These are phyloP conservation scores for Cytauxzoon felis DNA, from an alignment of 169 alveolate species.

Conservation along the genomic window DNA sequence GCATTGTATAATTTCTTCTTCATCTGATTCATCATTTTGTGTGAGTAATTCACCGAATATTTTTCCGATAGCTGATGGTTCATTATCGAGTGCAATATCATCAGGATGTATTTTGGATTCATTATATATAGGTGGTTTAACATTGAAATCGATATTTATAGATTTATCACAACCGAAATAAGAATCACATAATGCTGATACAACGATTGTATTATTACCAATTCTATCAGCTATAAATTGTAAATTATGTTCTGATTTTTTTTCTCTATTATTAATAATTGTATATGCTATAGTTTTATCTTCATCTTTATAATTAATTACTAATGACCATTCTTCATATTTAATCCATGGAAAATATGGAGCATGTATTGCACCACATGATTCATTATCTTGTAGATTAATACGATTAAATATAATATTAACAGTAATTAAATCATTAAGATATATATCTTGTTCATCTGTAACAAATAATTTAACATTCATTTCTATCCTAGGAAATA, in stretches of 20 bases:
- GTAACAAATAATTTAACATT: slow-evolving; percentile 77
- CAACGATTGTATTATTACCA: slow-evolving; percentile 66
- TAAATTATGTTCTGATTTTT: slow-evolving; percentile 63
- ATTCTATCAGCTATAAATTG: slow-evolving; percentile 73
- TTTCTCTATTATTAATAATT: slow-evolving; percentile 67
- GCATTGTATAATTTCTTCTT: slow-evolving; percentile 80
- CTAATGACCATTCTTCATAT: slow-evolving; percentile 86
- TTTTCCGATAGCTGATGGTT: slow-evolving; percentile 77
- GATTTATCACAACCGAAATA: slow-evolving; percentile 77
- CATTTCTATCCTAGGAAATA: slow-evolving; percentile 72
- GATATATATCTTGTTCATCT: slow-evolving; percentile 82
- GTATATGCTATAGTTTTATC: slow-evolving; percentile 61
- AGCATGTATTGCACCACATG: slow-evolving; percentile 86
- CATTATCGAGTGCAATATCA: slow-evolving; percentile 80
- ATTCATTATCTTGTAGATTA: slow-evolving; percentile 76
- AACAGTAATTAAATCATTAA: slow-evolving; percentile 83
- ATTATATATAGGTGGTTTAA: slow-evolving; percentile 34
- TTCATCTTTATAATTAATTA: slow-evolving; percentile 58
- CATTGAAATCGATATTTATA: slow-evolving; percentile 54
- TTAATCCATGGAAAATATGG: slow-evolving; percentile 82
- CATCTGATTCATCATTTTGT: slow-evolving; percentile 71
- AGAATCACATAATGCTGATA: slow-evolving; percentile 69
- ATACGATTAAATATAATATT: slow-evolving; percentile 73
- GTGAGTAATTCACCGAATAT: slow-evolving; percentile 75
- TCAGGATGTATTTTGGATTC: slow-evolving; percentile 80